phyloP scores from a whole-genome alignment of 768 basidiomycete genomes.

The Cystoderma amianthinum region DNA sequence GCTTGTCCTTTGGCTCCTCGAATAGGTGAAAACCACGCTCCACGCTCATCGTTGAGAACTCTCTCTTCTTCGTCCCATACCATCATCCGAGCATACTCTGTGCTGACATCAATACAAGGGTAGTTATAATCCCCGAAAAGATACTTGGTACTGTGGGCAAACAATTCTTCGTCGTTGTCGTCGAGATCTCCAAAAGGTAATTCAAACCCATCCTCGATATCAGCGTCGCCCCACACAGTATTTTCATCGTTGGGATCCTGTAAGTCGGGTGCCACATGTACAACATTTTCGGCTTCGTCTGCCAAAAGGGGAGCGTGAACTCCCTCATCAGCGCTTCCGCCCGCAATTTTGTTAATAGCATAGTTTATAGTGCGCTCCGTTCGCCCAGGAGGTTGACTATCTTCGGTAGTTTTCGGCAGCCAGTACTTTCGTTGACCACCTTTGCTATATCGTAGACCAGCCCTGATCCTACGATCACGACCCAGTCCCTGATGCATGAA shows the following conservation, averaged over 20 bases:
- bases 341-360: conserved; percentile 31
- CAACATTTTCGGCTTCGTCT: conserved; percentile 52
- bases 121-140: conserved; percentile 91
- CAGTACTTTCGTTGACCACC: conserved; percentile 96
- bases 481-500: conserved; percentile 87
- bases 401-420: conserved; percentile 64
- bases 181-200: conserved; percentile 67
- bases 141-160: conserved; percentile 66
- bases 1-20: conserved; percentile 36
- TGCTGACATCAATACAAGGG: conserved; percentile 83
- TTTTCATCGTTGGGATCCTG: conserved; percentile 31
- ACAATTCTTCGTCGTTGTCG: conserved; percentile 70
- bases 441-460: conserved; percentile 85
- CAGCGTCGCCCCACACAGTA: conserved; percentile 25
- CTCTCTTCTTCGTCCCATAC: conserved; percentile 88
- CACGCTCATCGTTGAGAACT: conserved; percentile 67
- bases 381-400: conserved; percentile 28
- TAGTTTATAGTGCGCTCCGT: conserved; percentile 34
- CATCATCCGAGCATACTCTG: conserved; percentile 53
- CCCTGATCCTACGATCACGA: conserved; percentile 79
- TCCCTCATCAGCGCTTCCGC: conserved; percentile 40
- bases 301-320: conserved; percentile 72
- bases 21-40: conserved; percentile 65
- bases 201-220: conserved; percentile 39
- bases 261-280: conserved; percentile 59